Evolutionary conservation across 1,139 yeast genomes (phyloP).

Genomic region (Yamadazyma jaroonii): DNA sequence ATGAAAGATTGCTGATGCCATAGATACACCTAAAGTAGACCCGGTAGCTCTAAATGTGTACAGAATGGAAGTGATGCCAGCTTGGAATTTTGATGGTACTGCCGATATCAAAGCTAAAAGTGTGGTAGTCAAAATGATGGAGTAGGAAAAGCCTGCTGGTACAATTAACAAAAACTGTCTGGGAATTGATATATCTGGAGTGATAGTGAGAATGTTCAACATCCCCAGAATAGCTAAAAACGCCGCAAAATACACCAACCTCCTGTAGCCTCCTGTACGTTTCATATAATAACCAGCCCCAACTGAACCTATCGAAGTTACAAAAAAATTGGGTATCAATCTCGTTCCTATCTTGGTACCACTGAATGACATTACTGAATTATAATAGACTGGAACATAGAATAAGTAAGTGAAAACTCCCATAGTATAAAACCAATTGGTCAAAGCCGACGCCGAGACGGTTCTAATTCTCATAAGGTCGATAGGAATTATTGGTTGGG

Average conservation of each 20-base stretch:
- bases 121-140: constrained; percentile 65
- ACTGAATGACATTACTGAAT: constrained; percentile 52
- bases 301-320: constrained; percentile 65
- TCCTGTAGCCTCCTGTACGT: constrained; percentile 63
- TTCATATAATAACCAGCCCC: constrained; percentile 71
- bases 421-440: constrained; percentile 67
- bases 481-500: constrained; percentile 69
- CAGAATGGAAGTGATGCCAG: constrained; percentile 72
- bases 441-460: constrained; percentile 59
- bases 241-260: constrained; percentile 45
- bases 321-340: constrained; percentile 62
- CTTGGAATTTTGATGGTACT: constrained; percentile 60
- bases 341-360: constrained; percentile 66
- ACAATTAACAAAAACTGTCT: constrained; percentile 33
- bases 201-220: constrained; percentile 31
- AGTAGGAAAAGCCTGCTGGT: constrained; percentile 56
- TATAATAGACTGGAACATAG: constrained; percentile 63
- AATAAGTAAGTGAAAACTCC: constrained; percentile 52
- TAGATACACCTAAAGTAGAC: constrained; percentile 67
- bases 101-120: constrained; percentile 66
- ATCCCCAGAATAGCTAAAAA: constrained; percentile 46
- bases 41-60: constrained; percentile 76
- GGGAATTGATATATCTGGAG: constrained; percentile 39
- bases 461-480: constrained; percentile 54
- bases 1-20: constrained; percentile 65